Conservation (phyloP, 140 eudicot genomes). For the Anethum foeniculum region DNA sequence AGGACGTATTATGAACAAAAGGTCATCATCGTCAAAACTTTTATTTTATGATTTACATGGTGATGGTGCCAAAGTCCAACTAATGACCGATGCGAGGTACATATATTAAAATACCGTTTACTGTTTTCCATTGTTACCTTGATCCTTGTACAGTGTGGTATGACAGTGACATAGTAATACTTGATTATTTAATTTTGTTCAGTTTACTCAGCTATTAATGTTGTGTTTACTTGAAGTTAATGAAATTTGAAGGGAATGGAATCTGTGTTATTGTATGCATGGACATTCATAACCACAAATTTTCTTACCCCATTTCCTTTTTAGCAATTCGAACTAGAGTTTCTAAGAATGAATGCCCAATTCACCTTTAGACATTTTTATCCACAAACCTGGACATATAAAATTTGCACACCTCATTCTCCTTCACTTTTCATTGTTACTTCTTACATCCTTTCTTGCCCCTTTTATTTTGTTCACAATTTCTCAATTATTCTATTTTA, state of each 20-base stretch:
- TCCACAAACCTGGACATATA: too few species aligned
- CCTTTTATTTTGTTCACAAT: not conserved
- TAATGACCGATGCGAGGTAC: conserved; percentile 92
- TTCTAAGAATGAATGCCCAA: not conserved
- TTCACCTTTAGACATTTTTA: not conserved
- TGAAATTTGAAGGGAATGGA: not conserved
- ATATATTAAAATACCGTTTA: not conserved
- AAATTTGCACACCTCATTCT: too few species aligned
- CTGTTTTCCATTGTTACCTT: not conserved
- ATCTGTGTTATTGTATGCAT: too few species aligned
- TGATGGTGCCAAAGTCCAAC: conserved; percentile 83
- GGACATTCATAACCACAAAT: not conserved
- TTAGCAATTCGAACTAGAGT: not conserved
- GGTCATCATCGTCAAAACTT: conserved; percentile 71
- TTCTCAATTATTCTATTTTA: not conserved
- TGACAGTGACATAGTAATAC: not conserved
- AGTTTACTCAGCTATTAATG: not conserved
- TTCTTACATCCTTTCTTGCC: not conserved
- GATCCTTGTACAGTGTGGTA: not conserved
- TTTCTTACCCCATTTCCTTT: not conserved
- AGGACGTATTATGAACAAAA: conserved; percentile 84
- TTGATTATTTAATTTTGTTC: too few species aligned
- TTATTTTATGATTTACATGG: conserved; percentile 87
- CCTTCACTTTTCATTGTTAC: not conserved
- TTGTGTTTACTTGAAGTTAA: not conserved